Conservation (phyloP, 495 filamentous ascomycete genomes). For the Aspergillus egyptiacus region DNA sequence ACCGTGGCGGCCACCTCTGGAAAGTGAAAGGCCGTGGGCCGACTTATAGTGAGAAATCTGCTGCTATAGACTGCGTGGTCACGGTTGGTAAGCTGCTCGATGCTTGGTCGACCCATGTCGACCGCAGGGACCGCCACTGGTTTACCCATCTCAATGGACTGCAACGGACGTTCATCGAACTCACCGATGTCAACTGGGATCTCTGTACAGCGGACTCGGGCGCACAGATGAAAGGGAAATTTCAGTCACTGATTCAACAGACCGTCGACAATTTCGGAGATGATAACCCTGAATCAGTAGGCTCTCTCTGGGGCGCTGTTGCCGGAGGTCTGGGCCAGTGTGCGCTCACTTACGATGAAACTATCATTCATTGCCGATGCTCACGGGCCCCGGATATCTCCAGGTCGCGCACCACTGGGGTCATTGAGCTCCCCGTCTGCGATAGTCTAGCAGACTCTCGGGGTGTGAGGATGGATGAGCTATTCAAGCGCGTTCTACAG, state of each 20-base stretch:
- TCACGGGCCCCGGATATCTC: background rate
- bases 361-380: conserved; percentile 4
- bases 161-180: conserved; percentile 31
- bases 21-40: conserved; percentile 31
- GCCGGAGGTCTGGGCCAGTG: conserved; percentile 21
- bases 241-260: conserved; percentile 13
- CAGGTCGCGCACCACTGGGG: background rate
- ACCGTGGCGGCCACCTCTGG: conserved; percentile 15
- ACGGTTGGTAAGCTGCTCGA: conserved; percentile 32
- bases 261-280: conserved; percentile 5
- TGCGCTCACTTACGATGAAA: conserved; percentile 10
- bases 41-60: conserved; percentile 19
- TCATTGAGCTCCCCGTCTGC: background rate
- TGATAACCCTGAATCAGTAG: background rate
- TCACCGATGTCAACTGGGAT: conserved; percentile 32
- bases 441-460: background rate
- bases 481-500: conserved; percentile 12
- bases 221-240: conserved; percentile 19
- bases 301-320: background rate
- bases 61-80: conserved; percentile 29
- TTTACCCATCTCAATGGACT: conserved; percentile 11
- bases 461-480: conserved; percentile 14
- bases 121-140: conserved; percentile 20
- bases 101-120: conserved; percentile 33
- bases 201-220: conserved; percentile 14